Conservation (phyloP, 176 grass and related monocot species). For the Triticum monococcum region DNA sequence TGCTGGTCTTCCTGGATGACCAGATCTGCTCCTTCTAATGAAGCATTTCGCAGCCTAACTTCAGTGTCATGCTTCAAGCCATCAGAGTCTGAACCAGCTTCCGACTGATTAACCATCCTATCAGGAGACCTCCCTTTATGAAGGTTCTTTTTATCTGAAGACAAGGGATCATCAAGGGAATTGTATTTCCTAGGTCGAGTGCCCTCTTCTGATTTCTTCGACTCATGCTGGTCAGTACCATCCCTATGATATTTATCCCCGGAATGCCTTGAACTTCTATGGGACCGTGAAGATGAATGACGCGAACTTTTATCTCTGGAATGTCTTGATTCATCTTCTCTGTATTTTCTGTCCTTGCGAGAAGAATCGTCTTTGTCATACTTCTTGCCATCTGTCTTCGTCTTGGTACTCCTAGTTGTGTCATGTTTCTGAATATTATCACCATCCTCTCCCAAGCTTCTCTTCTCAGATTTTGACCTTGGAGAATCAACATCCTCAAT, state of each 20-base stretch:
- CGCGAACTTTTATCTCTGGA: constrained; percentile 30
- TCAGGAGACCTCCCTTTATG: constrained; percentile 11
- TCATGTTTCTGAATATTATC: constrained; percentile 24
- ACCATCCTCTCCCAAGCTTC: neutral
- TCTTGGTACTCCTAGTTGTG: constrained; percentile 30
- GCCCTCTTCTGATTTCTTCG: constrained; percentile 43
- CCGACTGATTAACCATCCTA: neutral
- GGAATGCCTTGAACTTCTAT: constrained; percentile 55
- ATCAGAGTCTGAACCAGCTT: neutral
- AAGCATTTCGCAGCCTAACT: constrained; percentile 21
- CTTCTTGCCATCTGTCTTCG: constrained; percentile 42
- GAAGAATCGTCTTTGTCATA: constrained; percentile 36
- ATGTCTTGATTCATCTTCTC: constrained; percentile 24
- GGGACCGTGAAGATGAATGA: constrained; percentile 49
- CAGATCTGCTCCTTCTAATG: constrained; percentile 12
- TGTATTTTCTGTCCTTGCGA: constrained; percentile 29
- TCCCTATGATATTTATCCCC: constrained; percentile 31
- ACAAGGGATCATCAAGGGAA: neutral
- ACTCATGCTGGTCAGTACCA: constrained; percentile 33
- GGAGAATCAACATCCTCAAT: constrained; percentile 32
- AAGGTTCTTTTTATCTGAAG: constrained; percentile 30
- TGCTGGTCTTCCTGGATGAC: neutral
- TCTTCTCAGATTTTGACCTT: constrained; percentile 49
- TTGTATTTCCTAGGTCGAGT: neutral
- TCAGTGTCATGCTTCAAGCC: constrained; percentile 10